Conservation (phyloP, 441 rosid species). For the Gossypium gossypioides region DNA sequence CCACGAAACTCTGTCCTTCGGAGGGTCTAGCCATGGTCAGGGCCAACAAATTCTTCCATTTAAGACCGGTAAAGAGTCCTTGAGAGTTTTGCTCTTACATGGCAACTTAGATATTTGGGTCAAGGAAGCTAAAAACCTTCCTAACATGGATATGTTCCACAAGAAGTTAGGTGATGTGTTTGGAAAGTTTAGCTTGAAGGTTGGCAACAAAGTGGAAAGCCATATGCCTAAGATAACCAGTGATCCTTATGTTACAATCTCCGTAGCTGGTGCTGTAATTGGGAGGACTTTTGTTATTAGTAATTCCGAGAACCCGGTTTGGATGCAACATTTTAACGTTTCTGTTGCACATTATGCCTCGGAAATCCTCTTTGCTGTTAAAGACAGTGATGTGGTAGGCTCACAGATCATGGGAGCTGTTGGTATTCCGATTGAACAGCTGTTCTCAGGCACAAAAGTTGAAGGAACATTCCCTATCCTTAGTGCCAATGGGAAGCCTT, state of each 20-base stretch:
- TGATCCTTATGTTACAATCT: constrained; percentile 54
- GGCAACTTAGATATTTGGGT: constrained; percentile 59
- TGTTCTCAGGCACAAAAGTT: constrained; percentile 30
- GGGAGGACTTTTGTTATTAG: constrained; percentile 53
- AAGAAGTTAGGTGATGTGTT: constrained; percentile 38
- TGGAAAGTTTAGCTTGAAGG: constrained; percentile 23
- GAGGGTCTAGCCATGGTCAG: constrained; percentile 44
- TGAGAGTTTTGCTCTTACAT: constrained; percentile 38
- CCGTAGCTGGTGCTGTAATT: constrained; percentile 41
- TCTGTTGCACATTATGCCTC: constrained; percentile 52
- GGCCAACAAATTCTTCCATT: constrained; percentile 38
- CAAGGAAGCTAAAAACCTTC: constrained; percentile 50
- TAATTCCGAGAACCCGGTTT: constrained; percentile 48
- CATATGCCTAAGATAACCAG: constrained; percentile 49
- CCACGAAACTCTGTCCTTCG: constrained; percentile 33
- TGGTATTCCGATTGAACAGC: constrained; percentile 39
- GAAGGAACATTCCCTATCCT: constrained; percentile 54
- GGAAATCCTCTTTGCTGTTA: constrained; percentile 51
- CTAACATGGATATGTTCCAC: constrained; percentile 54
- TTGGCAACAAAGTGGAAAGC: constrained; percentile 30
- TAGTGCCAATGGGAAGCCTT: constrained; percentile 37
- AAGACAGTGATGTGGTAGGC: constrained; percentile 47
- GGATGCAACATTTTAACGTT: constrained; percentile 56
- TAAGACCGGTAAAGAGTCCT: constrained; percentile 34
- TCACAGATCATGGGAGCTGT: constrained; percentile 56